phyloP scores from a whole-genome alignment of 306 rosid genomes.

The Astragalus membranaceus region DNA sequence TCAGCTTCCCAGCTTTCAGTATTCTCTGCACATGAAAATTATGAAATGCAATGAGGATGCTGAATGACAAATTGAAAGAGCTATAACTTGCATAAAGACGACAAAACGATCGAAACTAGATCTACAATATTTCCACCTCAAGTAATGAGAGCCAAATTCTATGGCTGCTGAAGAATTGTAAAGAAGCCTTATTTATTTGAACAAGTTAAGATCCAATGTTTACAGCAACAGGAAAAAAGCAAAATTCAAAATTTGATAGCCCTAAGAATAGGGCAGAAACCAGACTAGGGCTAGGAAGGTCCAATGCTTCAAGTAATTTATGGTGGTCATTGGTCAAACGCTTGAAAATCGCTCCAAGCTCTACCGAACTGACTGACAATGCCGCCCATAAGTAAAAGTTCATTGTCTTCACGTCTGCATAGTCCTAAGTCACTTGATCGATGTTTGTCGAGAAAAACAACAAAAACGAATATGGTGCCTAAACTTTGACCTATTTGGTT shows the following conservation, averaged over 20 bases:
- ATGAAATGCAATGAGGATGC: constrained; percentile 2
- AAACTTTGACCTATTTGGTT: no score
- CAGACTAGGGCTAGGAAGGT: neutral
- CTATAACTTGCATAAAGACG: neutral
- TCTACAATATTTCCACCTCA: neutral
- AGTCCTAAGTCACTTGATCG: no score
- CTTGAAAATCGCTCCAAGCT: no score
- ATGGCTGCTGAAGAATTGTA: neutral
- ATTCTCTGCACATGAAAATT: constrained; percentile 57
- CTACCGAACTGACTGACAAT: no score
- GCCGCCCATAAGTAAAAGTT: no score
- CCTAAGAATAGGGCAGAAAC: neutral
- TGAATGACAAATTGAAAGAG: neutral
- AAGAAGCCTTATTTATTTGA: neutral
- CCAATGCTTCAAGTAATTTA: no score
- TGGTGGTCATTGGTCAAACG: no score
- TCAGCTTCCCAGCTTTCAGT: constrained; percentile 80
- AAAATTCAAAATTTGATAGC: neutral
- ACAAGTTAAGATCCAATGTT: neutral
- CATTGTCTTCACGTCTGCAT: no score
- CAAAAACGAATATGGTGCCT: no score
- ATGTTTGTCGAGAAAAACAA: no score
- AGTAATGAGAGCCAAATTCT: neutral
- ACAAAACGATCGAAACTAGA: neutral
- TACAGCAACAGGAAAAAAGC: neutral